Evolutionary conservation across 2,329 filamentous ascomycete species (phyloP), one percentile per base, ranked within the genome.

Genomic region (Colletotrichum tropicicola): DNA sequence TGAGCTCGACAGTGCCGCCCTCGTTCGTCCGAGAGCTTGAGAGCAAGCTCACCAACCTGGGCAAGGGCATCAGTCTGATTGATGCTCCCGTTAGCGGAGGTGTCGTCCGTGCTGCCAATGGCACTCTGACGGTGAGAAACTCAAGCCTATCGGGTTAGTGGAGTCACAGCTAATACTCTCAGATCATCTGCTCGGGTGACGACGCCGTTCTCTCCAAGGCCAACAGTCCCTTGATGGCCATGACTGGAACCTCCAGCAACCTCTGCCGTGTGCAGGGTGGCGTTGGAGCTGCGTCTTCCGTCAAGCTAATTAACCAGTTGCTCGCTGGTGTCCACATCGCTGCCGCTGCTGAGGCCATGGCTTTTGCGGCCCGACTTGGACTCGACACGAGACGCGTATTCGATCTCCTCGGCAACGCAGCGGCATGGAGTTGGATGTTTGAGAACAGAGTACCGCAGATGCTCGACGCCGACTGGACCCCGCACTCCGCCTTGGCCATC

Each of bases 261-360:
- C 65, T 79, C 9, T 86, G 84, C 70, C 77, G 80, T 17, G 82
- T 87, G 8, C 73, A 78, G 13, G 85, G 85, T 2, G 84, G 81
- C 2, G 77, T 87, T 48, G 83, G 83, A 25, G 79, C 80, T 5
- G 85, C 85, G 5, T 85, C 82, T 9, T 87, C 86, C 19, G 83
- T 86, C 70, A 88, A 88, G 69, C 81, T 88, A 49, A 82, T 88
- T 52, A 84, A 88, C 70, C 84, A 88, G 68, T 80, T 88, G 5
- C 81, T 89, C 43, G 84, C 85, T 1, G 86, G 84, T 2, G 83
- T 87, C 5, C 86, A 89, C 70, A 87, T 89, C 48, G 80, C 85
- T 8, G 77, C 83, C 0, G 80, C 85, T 3, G 81, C 80, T 15
- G 87, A 89, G 72, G 84, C 83, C 0, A 86, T 88, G 79, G 84